Evolutionary conservation across 805 yeast species (phyloP).

Genomic region (Suhomyces prunicola): DNA sequence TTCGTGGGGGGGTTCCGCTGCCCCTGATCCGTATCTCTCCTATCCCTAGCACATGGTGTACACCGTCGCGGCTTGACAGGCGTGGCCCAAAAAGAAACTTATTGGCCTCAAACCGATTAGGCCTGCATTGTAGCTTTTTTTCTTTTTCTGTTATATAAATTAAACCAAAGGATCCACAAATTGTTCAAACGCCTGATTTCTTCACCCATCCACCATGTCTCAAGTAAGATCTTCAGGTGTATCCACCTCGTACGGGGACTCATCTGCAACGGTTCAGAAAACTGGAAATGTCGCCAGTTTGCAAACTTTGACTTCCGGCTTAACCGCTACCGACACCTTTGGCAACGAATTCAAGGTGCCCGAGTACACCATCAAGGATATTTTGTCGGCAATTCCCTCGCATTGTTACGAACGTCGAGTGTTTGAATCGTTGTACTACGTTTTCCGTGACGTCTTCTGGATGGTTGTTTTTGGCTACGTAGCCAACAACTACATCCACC

Average conservation of each 20-base stretch:
- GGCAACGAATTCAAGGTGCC: conserved; percentile 59
- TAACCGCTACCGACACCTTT: conserved; percentile 46
- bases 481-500: conserved; percentile 42
- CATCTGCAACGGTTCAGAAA: conserved; percentile 8
- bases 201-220: conserved; percentile 5
- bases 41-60: background rate
- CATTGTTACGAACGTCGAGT: conserved; percentile 58
- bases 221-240: conserved; percentile 6
- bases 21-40: background rate
- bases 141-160: background rate
- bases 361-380: conserved; percentile 58
- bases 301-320: conserved; percentile 6
- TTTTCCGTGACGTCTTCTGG: conserved; percentile 48
- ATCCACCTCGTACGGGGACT: conserved; percentile 3
- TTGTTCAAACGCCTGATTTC: background rate
- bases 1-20: background rate
- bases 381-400: conserved; percentile 55
- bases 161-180: background rate
- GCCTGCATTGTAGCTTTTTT: background rate
- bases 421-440: conserved; percentile 48
- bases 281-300: conserved; percentile 14
- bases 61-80: background rate
- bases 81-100: background rate
- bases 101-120: background rate
- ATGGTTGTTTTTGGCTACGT: conserved; percentile 42